Evolutionary conservation across 2,329 filamentous ascomycete genomes (phyloP).

Genomic region (Colletotrichum eleusines): DNA sequence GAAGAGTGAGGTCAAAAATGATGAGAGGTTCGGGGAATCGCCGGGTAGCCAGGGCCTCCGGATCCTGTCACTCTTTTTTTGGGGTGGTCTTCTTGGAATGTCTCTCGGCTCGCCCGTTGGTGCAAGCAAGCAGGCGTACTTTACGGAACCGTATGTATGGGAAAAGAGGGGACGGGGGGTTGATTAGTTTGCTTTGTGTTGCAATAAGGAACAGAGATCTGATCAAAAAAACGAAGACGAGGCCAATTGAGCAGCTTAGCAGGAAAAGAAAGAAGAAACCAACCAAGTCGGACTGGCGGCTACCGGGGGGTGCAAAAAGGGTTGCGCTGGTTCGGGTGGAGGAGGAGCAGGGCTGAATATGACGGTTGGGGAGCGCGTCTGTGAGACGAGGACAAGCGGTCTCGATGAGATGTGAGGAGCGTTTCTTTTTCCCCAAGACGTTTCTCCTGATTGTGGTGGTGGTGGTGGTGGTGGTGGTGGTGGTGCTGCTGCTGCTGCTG

Average conservation of each 20-base stretch:
- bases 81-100: not conserved
- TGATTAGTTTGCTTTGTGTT: slow-evolving; percentile 30
- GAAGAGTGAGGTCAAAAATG: slow-evolving; percentile 10
- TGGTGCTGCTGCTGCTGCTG: not conserved
- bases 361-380: slow-evolving; percentile 36
- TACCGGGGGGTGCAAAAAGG: slow-evolving; percentile 16
- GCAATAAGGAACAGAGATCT: slow-evolving; percentile 39
- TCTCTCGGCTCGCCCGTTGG: slow-evolving; percentile 19
- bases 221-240: slow-evolving; percentile 21
- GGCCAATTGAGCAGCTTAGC: not conserved
- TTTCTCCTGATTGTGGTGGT: slow-evolving; percentile 8
- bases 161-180: slow-evolving; percentile 2
- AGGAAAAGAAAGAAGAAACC: not conserved
- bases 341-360: slow-evolving; percentile 37
- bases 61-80: slow-evolving; percentile 8
- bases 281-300: not conserved
- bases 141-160: slow-evolving; percentile 9
- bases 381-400: slow-evolving; percentile 39
- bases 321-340: slow-evolving; percentile 35
- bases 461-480: no score
- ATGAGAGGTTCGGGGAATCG: slow-evolving; percentile 26
- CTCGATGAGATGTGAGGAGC: slow-evolving; percentile 40
- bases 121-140: not conserved
- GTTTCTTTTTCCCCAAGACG: slow-evolving; percentile 39
- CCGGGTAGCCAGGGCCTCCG: slow-evolving; percentile 30